A percentile compares a stretch with the other conserved stretches of the same genome.
Conservation (phyloP, 2,329 filamentous ascomycete species). For the Phialocephala subalpina region DNA sequence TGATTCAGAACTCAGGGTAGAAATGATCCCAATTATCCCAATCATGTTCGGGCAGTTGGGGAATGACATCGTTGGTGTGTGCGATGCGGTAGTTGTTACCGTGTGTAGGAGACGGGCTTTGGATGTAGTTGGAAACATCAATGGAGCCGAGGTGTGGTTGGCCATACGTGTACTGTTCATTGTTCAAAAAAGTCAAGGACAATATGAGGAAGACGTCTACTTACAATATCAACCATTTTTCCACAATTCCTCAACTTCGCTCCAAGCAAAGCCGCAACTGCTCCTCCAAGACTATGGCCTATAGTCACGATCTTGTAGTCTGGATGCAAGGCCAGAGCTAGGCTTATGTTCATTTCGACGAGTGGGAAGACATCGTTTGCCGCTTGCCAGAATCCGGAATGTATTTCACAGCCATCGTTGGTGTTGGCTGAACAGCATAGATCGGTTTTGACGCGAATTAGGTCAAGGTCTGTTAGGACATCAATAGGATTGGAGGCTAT, state of each 20-base stretch:
- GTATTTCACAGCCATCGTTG: slow-evolving; percentile 12
- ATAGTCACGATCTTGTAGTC: slow-evolving; percentile 40
- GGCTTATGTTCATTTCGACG: slow-evolving; percentile 19
- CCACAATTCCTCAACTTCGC: slow-evolving; percentile 37
- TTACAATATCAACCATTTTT: slow-evolving; percentile 31
- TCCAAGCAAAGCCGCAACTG: slow-evolving; percentile 40
- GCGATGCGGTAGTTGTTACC: slow-evolving; percentile 68
- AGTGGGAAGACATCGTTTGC: slow-evolving; percentile 31
- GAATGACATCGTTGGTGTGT: slow-evolving; percentile 72
- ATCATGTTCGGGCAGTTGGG: slow-evolving; percentile 65
- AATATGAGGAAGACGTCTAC: neutral
- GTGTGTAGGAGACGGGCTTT: slow-evolving; percentile 28
- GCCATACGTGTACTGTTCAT: slow-evolving; percentile 41
- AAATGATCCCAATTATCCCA: slow-evolving; percentile 32
- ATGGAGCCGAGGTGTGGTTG: slow-evolving; percentile 43
- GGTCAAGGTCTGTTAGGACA: no score
- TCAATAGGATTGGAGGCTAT: neutral
- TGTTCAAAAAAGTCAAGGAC: neutral
- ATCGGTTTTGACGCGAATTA: no score
- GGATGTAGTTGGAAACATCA: slow-evolving; percentile 41
- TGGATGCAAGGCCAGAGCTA: slow-evolving; percentile 21
- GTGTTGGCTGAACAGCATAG: no score
- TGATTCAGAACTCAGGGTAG: slow-evolving; percentile 29
- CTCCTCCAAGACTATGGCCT: slow-evolving; percentile 44
- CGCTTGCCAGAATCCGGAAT: slow-evolving; percentile 37